Evolutionary conservation across 1,284 basidiomycete genomes (phyloP).

Genomic region (Stygiomarasmius scandens): DNA sequence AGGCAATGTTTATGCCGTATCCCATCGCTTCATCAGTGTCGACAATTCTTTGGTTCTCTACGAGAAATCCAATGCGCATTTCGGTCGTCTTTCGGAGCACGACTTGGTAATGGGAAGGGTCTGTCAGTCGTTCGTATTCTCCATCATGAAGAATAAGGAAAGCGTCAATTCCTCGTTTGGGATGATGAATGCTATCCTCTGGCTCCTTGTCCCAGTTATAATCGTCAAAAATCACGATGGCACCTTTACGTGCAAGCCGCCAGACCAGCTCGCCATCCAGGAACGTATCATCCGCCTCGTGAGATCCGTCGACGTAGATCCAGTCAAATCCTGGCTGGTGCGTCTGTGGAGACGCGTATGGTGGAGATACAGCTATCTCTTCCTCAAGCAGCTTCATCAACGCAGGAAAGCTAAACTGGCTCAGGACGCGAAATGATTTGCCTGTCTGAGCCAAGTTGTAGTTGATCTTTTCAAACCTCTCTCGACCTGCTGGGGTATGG

Average conservation of each 20-base stretch:
- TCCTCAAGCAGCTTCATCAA: constrained; percentile 51
- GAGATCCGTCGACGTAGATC: constrained; percentile 63
- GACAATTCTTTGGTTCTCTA: constrained; percentile 21
- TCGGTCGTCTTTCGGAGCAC: constrained; percentile 50
- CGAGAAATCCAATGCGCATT: constrained; percentile 58
- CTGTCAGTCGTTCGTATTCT: constrained; percentile 47
- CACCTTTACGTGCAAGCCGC: constrained; percentile 53
- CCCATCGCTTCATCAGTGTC: constrained; percentile 29
- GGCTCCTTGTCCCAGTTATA: constrained; percentile 56
- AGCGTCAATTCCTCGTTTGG: constrained; percentile 56
- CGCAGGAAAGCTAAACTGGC: constrained; percentile 56
- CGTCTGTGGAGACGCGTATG: not conserved
- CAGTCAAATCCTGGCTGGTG: constrained; percentile 51
- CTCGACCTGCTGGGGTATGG: constrained; percentile 48
- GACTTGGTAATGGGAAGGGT: constrained; percentile 49
- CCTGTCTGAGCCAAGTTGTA: constrained; percentile 52
- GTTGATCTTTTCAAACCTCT: constrained; percentile 44
- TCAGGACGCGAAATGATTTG: constrained; percentile 45
- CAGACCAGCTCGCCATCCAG: constrained; percentile 62
- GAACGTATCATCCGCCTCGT: constrained; percentile 60
- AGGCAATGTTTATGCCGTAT: constrained; percentile 51
- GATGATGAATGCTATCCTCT: constrained; percentile 52
- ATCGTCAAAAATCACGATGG: constrained; percentile 60
- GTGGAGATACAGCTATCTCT: constrained; percentile 32
- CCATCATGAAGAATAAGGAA: constrained; percentile 53